These are phyloP conservation scores for Neurospora africana DNA, from an alignment of 495 filamentous ascomycete species.

Conservation along the genomic window DNA sequence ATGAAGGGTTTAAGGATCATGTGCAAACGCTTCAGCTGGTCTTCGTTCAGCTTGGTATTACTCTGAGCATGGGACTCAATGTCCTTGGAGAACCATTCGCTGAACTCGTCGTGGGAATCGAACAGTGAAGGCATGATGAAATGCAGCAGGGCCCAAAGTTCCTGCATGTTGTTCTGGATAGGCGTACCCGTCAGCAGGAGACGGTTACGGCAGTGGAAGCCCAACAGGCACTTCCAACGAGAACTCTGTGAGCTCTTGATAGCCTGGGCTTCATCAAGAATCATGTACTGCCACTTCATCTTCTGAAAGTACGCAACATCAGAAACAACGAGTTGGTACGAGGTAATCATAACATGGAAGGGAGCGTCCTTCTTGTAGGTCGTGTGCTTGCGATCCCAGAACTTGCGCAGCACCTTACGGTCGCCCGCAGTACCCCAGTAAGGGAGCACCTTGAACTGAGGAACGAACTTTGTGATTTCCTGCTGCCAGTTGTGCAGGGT, in stretches of 20 bases:
- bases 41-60: constrained; percentile 97
- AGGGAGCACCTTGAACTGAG: constrained; percentile 83
- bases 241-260: constrained; percentile 97
- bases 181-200: constrained; percentile 92
- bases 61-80: constrained; percentile 97
- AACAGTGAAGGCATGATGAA: constrained; percentile 99
- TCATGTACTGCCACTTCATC: constrained; percentile 99
- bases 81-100: constrained; percentile 99
- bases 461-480: constrained; percentile 90
- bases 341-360: constrained; percentile 94
- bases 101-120: constrained; percentile 98
- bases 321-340: constrained; percentile 92
- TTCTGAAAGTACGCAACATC: constrained; percentile 97
- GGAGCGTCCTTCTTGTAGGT: constrained; percentile 86
- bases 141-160: constrained; percentile 93
- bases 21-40: constrained; percentile 89
- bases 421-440: constrained; percentile 96
- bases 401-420: constrained; percentile 91
- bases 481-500: constrained; percentile 99
- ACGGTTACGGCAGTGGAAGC: constrained; percentile 92
- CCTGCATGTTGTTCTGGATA: constrained; percentile 99
- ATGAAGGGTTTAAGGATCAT: constrained; percentile 99
- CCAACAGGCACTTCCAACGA: constrained; percentile 88
- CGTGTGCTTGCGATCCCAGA: constrained; percentile 97
- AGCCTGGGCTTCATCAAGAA: constrained; percentile 94